Conservation (phyloP, 345 rosid species). For the Litchi chinensis region DNA sequence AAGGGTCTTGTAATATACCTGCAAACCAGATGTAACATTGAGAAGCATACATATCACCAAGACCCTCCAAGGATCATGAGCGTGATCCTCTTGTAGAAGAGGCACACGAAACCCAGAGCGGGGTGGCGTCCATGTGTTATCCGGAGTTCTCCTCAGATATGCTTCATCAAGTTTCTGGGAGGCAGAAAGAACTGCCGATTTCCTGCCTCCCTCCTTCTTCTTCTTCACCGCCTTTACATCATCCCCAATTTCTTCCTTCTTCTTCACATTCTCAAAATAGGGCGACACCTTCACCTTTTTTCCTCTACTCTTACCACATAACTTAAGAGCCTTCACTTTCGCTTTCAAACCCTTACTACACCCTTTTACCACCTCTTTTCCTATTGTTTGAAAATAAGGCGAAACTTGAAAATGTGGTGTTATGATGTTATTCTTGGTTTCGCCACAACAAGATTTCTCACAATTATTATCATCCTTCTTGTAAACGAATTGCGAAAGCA, state of each 20-base stretch:
- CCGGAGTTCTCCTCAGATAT: conserved; percentile 42
- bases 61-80: conserved; percentile 70
- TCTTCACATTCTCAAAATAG: conserved; percentile 27
- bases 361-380: not conserved
- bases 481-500: too few species aligned
- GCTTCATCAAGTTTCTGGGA: conserved; percentile 58
- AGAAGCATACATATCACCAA: conserved; percentile 77
- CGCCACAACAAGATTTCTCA: too few species aligned
- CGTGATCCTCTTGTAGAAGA: conserved; percentile 65
- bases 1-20: conserved; percentile 34
- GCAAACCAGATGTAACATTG: conserved; percentile 59
- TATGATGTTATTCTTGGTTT: too few species aligned
- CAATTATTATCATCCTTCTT: not conserved
- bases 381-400: conserved; percentile 28
- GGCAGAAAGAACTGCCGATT: conserved; percentile 30
- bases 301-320: not conserved
- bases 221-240: conserved; percentile 9
- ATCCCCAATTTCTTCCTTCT: not conserved
- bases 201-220: conserved; percentile 23
- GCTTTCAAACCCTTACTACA: not conserved
- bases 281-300: conserved; percentile 35
- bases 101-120: conserved; percentile 38
- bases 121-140: conserved; percentile 64
- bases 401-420: conserved; percentile 21
- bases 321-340: not conserved